Base-by-base conservation (phyloP, 1,284 basidiomycete species). In the Bjerkandera adusta region DNA sequence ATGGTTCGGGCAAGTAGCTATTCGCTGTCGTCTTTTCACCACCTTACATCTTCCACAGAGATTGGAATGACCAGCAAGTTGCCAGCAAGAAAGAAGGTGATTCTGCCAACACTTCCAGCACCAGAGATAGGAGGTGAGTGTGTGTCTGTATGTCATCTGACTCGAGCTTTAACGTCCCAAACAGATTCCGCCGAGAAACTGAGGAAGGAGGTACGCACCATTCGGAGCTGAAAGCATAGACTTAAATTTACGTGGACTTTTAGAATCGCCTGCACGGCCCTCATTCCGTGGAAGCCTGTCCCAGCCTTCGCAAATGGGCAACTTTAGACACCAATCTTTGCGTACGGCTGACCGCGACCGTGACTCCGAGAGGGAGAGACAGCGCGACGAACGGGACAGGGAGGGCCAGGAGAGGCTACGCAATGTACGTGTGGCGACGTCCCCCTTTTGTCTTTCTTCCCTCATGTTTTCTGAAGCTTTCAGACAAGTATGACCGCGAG, bases 271-370 rank as follows among this genome's bases (percentile, higher is more conserved):
- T 39, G 59, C 78, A 10, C 75, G 87, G 44, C 77, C 83, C 21
- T 75, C 81, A 5, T 90, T 89, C 61, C 80, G 87, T 27, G 76
- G 84, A 16, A 71, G 81, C 12, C 71, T 86, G 39, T 78, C 85
- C 27, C 88, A 91, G 57, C 85, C 86, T 25, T 89, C 89, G 34
- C 88, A 90, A 68, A 91, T 91, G 88, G 89, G 89, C 43, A 90
- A 89, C 61, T 91, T 90, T 67, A 86, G 89, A 57, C 89, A 91
- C 57, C 89, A 90, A 57, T 86, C 89, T 18, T 67, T 85, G 54
- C 85, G 87, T 47, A 73, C 77, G 27, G 73, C 71, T 47, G 85
- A 87, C 61, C 76, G 82, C 29, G 83, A 85, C 50, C 71, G 67
- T 54, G 78, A 77, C 29, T 47, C 57, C 1, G 84, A 88, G 54